Evolutionary conservation across 805 yeast species (phyloP).

Genomic region (Starmera dryadoides): DNA sequence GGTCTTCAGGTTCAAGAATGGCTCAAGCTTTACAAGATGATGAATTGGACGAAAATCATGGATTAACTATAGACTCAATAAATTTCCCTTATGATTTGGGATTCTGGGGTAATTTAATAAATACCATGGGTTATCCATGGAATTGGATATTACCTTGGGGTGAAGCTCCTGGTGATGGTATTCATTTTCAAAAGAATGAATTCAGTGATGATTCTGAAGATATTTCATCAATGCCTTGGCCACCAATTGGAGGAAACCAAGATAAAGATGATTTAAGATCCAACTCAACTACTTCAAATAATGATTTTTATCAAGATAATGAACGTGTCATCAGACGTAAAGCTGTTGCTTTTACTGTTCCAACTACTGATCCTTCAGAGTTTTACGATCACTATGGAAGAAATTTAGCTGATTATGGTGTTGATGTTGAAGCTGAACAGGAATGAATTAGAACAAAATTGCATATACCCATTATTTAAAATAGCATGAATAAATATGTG

Average conservation of each 20-base stretch:
- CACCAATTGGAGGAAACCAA: slow-evolving; percentile 73
- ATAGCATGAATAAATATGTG: too few species aligned
- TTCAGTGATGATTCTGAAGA: slow-evolving; percentile 41
- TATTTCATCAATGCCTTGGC: slow-evolving; percentile 78
- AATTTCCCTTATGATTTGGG: slow-evolving; percentile 84
- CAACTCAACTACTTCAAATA: neutral
- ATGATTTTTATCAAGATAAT: slow-evolving; percentile 8
- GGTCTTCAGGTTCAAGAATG: slow-evolving; percentile 9
- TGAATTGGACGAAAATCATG: slow-evolving; percentile 9
- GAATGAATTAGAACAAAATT: too few species aligned
- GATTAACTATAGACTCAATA: slow-evolving; percentile 49
- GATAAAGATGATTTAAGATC: slow-evolving; percentile 11
- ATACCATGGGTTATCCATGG: slow-evolving; percentile 54
- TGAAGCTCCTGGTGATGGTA: slow-evolving; percentile 52
- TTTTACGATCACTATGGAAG: slow-evolving; percentile 67
- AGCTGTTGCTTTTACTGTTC: slow-evolving; percentile 3
- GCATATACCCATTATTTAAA: too few species aligned
- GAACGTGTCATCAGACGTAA: slow-evolving; percentile 24
- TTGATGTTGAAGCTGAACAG: slow-evolving; percentile 61
- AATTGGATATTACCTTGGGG: slow-evolving; percentile 73
- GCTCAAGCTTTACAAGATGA: slow-evolving; percentile 4
- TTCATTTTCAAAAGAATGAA: slow-evolving; percentile 48
- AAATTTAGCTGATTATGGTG: slow-evolving; percentile 77
- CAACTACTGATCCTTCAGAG: slow-evolving; percentile 47
- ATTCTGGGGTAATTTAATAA: slow-evolving; percentile 41